Evolutionary conservation across 441 rosid species (phyloP), one percentile per base, ranked within the genome.

Genomic region (Corymbia calophylla): DNA sequence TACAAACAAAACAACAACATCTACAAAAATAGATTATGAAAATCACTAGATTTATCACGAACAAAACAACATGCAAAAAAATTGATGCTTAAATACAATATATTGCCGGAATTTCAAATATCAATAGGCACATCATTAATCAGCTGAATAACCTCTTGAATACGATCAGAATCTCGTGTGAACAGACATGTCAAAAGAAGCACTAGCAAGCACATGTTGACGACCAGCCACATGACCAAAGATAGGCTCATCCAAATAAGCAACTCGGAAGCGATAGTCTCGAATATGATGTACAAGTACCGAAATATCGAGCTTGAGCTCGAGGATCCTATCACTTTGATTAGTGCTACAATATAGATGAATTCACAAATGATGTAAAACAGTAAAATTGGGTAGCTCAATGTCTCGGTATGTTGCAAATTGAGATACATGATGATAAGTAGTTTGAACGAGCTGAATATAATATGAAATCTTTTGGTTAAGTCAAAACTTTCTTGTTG

Each of bases 231-330:
- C 8, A 12, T 27, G 2, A 4, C 0, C 1, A 12, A 16, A 60
- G 17, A 60, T 0, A 60, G 0, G 0, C 17, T 60, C 1, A 0
- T 60, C 7, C 3, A 60, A 0, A 27, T 3, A 60, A 60, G 66
- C 16, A 60, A 60, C 7, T 60, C 1, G 0, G 1, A 27, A 27
- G 8, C 31, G 13, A 60, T 0, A 12, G 31, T 12, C 31, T 0
- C 4, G 0, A 5, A 55, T 1, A 56, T 21, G 1, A 21, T 56
- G 0, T 27, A 60, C 17, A 12, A 60, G 4, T 0, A 60, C 1
- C 8, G 0, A 4, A 2, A 60, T 27, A 27, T 27, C 15, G 8
- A 0, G 1, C 12, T 60, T 0, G 0, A 0, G 17, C 17, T 60
- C 0, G 0, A 27, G 8, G 17, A 17, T 60, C 8, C 1, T 0